Conservation (phyloP, 2,329 filamentous ascomycete genomes). For the Neophaeococcomyces mojaviensis region DNA sequence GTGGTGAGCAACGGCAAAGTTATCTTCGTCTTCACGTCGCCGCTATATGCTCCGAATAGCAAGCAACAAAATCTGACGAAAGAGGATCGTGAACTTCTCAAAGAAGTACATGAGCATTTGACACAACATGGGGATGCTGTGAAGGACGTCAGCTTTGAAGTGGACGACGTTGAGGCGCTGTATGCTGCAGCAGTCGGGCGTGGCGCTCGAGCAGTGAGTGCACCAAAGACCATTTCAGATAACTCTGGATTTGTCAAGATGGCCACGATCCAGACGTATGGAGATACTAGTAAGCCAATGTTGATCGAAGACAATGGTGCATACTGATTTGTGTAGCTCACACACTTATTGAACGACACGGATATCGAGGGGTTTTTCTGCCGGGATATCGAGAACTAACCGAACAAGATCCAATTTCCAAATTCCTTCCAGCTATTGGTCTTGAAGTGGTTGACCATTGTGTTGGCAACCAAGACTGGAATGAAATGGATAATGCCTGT, state of each 20-base stretch:
- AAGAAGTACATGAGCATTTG: slow-evolving; percentile 73
- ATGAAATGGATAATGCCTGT: slow-evolving; percentile 66
- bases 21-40: slow-evolving; percentile 77
- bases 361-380: slow-evolving; percentile 70
- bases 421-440: slow-evolving; percentile 53
- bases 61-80: slow-evolving; percentile 33
- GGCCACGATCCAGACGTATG: slow-evolving; percentile 83
- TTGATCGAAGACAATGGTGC: background rate
- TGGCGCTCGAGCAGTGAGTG: slow-evolving; percentile 33
- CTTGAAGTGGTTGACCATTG: slow-evolving; percentile 86
- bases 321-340: slow-evolving; percentile 46
- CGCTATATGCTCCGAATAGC: slow-evolving; percentile 61
- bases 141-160: slow-evolving; percentile 91
- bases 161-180: slow-evolving; percentile 77
- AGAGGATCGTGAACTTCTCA: slow-evolving; percentile 59
- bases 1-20: slow-evolving; percentile 71
- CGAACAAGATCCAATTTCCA: slow-evolving; percentile 38
- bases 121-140: slow-evolving; percentile 87
- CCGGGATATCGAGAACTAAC: slow-evolving; percentile 64
- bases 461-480: slow-evolving; percentile 92
- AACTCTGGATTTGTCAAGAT: slow-evolving; percentile 60
- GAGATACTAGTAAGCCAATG: slow-evolving; percentile 59
- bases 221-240: slow-evolving; percentile 53
- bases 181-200: slow-evolving; percentile 62
- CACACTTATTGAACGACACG: slow-evolving; percentile 68